Evolutionary conservation across 2,329 filamentous ascomycete genomes (phyloP).

Genomic region (Xylaria sp.): DNA sequence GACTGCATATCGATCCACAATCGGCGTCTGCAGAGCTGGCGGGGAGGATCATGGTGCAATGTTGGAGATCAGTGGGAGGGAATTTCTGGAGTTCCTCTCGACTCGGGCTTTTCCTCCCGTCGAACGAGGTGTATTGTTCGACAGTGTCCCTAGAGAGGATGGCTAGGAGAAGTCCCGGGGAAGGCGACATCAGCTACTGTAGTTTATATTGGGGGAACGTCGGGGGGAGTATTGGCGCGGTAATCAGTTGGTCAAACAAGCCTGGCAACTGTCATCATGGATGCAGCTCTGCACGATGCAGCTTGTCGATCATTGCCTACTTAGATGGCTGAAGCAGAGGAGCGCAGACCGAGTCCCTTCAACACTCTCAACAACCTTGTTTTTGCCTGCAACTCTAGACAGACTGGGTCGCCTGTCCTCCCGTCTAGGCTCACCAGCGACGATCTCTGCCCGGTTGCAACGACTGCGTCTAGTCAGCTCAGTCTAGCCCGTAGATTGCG

Average conservation of each 20-base stretch:
- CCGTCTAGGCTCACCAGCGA: constrained; percentile 5
- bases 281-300: constrained; percentile 29
- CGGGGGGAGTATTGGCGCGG: constrained; percentile 12
- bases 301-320: constrained; percentile 34
- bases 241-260: constrained; percentile 20
- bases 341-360: constrained; percentile 15
- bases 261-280: constrained; percentile 21
- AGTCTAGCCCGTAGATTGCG: constrained; percentile 19
- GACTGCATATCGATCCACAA: constrained; percentile 5
- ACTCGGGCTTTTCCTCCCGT: neutral
- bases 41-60: neutral
- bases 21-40: constrained; percentile 7
- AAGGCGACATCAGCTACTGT: constrained; percentile 8
- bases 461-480: constrained; percentile 24
- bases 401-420: neutral
- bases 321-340: constrained; percentile 25
- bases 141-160: neutral
- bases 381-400: constrained; percentile 13
- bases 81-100: no score
- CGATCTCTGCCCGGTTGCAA: constrained; percentile 34
- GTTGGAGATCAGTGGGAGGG: constrained; percentile 13
- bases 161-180: constrained; percentile 1
- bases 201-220: constrained; percentile 4
- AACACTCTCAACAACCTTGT: constrained; percentile 21
- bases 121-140: constrained; percentile 5